A percentile compares a stretch with the other conserved stretches of the same genome.
Evolutionary conservation across 257 asterid species (phyloP).

Genomic region (Rehmannia glutinosa): DNA sequence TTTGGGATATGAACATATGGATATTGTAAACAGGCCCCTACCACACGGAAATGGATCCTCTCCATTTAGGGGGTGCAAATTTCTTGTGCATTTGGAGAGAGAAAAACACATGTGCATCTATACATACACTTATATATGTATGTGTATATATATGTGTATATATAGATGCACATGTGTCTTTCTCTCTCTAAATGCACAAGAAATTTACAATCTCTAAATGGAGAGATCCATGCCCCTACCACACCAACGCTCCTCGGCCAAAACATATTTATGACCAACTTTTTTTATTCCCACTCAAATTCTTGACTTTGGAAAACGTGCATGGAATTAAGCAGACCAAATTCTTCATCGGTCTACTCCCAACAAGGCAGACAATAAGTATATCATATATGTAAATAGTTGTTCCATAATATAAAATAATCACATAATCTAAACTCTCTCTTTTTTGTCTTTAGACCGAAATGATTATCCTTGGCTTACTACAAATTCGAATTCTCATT

Average conservation of each 20-base stretch:
- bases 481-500: constrained; percentile 5
- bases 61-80: too few species aligned
- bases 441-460: constrained; percentile 29
- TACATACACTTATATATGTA: too few species aligned
- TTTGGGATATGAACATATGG: too few species aligned
- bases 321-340: constrained; percentile 11
- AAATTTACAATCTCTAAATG: too few species aligned
- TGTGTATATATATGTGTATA: too few species aligned
- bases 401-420: not conserved
- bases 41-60: too few species aligned
- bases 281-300: not conserved
- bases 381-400: too few species aligned
- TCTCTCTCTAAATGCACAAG: too few species aligned
- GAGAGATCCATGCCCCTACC: too few species aligned
- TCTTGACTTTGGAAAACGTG: constrained; percentile 12
- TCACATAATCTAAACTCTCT: not conserved
- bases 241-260: not conserved
- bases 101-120: too few species aligned
- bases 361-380: constrained; percentile 10
- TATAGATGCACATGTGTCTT: too few species aligned
- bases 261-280: not conserved
- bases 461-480: constrained; percentile 7
- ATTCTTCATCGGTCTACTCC: constrained; percentile 3
- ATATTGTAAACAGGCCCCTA: not conserved
- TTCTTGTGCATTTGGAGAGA: too few species aligned